phyloP scores from a whole-genome alignment of 2,329 filamentous ascomycete genomes.

The Colletotrichum shisoi region DNA sequence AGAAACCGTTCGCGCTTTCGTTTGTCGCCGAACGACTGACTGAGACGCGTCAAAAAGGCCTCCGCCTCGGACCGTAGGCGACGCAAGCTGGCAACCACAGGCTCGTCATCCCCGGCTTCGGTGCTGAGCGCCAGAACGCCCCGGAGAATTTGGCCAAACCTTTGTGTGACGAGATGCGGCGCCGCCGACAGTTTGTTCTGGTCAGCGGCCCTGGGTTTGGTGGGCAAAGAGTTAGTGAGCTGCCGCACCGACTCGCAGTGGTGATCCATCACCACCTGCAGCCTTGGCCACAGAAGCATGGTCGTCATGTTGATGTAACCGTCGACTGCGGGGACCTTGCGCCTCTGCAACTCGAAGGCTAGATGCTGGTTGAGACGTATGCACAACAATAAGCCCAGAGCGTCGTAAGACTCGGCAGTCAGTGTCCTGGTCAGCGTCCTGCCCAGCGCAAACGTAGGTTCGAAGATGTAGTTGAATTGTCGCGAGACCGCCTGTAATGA shows the following conservation, averaged over 20 bases:
- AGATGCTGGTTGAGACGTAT: slow-evolving; percentile 93
- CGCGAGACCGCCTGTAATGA: slow-evolving; percentile 80
- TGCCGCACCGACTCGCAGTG: slow-evolving; percentile 86
- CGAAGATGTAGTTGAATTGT: slow-evolving; percentile 87
- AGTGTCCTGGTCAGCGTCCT: slow-evolving; percentile 78
- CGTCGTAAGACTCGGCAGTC: slow-evolving; percentile 79
- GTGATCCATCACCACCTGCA: slow-evolving; percentile 91
- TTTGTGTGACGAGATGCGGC: slow-evolving; percentile 89
- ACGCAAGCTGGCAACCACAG: slow-evolving; percentile 80
- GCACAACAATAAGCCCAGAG: slow-evolving; percentile 85
- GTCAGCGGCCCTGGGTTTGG: slow-evolving; percentile 52
- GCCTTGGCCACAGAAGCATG: slow-evolving; percentile 95
- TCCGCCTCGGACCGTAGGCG: slow-evolving; percentile 84
- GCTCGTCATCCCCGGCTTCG: slow-evolving; percentile 95
- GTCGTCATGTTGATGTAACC: slow-evolving; percentile 92
- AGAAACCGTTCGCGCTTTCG: slow-evolving; percentile 87
- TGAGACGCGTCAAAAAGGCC: slow-evolving; percentile 78
- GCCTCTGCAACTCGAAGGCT: slow-evolving; percentile 90
- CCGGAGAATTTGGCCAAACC: slow-evolving; percentile 92
- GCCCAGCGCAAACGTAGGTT: slow-evolving; percentile 86
- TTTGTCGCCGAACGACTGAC: slow-evolving; percentile 77
- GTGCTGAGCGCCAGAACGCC: slow-evolving; percentile 82
- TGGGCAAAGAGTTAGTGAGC: slow-evolving; percentile 63
- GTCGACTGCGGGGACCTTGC: slow-evolving; percentile 88
- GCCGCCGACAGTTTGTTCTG: slow-evolving; percentile 74